Evolutionary conservation across 495 filamentous ascomycete genomes (phyloP).

Genomic region (Penicillium robsamsonii): DNA sequence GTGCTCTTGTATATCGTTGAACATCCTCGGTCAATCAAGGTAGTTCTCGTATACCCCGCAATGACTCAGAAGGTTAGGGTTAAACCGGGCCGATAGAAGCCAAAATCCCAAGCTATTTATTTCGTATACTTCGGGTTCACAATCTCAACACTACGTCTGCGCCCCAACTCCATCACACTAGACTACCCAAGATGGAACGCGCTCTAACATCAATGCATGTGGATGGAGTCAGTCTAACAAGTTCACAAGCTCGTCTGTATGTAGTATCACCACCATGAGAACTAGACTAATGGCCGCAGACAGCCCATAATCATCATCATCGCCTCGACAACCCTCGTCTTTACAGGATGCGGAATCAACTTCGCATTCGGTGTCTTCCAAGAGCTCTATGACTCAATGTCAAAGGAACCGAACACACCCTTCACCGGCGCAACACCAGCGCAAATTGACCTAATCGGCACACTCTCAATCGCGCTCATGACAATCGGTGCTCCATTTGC

Average conservation of each 20-base stretch:
- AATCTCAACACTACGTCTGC: background rate
- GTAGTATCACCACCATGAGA: background rate
- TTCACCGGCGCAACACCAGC: slow-evolving; percentile 41
- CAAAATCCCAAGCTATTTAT: background rate
- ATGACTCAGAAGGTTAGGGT: slow-evolving; percentile 4
- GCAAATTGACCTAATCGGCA: slow-evolving; percentile 45
- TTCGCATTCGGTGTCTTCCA: slow-evolving; percentile 50
- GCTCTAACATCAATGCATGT: slow-evolving; percentile 15
- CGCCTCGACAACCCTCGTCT: slow-evolving; percentile 34
- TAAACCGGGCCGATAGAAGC: background rate
- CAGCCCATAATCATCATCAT: slow-evolving; percentile 26
- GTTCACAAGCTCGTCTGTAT: slow-evolving; percentile 13
- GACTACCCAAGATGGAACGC: slow-evolving; percentile 2
- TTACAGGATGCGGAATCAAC: slow-evolving; percentile 43
- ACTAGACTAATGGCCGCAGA: slow-evolving; percentile 6
- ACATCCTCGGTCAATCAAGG: too few relatives aligned
- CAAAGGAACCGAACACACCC: slow-evolving; percentile 26
- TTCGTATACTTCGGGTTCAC: too few relatives aligned
- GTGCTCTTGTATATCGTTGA: too few relatives aligned
- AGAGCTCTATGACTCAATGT: slow-evolving; percentile 43
- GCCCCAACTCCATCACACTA: background rate
- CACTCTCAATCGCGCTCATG: slow-evolving; percentile 43
- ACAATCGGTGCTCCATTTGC: slow-evolving; percentile 42
- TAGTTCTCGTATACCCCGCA: background rate
- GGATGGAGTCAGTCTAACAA: background rate